Conservation (phyloP, 2,329 filamentous ascomycete genomes). For the Fonsecaea monophora region DNA sequence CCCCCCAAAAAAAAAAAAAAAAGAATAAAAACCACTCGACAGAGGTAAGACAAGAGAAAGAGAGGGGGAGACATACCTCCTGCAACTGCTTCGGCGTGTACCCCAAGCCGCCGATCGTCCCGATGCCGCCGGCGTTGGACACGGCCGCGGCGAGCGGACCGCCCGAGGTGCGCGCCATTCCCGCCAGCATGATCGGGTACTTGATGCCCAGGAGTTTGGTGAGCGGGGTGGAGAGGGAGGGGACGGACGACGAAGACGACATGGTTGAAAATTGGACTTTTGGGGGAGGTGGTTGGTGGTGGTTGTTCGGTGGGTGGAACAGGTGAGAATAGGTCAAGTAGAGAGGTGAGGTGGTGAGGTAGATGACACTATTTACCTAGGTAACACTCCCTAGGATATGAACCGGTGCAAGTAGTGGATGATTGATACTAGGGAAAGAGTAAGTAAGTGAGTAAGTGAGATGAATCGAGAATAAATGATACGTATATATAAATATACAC, state of each 20-base stretch:
- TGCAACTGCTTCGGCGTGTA: conserved; percentile 78
- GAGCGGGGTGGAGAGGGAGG: conserved; percentile 74
- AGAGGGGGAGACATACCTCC: conserved; percentile 43
- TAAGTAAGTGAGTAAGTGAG: no score
- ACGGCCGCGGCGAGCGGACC: conserved; percentile 82
- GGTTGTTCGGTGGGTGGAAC: no score
- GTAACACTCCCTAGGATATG: no score
- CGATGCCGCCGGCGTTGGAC: conserved; percentile 84
- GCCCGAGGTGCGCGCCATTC: conserved; percentile 87
- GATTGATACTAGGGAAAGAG: no score
- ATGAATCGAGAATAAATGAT: no score
- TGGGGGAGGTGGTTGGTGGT: conserved; percentile 19
- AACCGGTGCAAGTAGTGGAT: no score
- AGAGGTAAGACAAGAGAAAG: no score
- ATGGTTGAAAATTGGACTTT: conserved; percentile 12
- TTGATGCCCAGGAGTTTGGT: conserved; percentile 80
- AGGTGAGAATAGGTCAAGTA: no score
- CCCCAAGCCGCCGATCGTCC: conserved; percentile 67
- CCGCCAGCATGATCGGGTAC: conserved; percentile 89
- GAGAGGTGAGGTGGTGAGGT: no score
- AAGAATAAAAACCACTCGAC: background rate
- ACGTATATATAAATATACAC: no score
- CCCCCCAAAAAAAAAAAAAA: background rate
- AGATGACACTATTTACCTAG: no score
- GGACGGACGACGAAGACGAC: conserved; percentile 31